Percentiles rank a stretch among this genome's conserved stretches.
Evolutionary conservation across 2,329 filamentous ascomycete species (phyloP).

Genomic region (Orbilia javanica): DNA sequence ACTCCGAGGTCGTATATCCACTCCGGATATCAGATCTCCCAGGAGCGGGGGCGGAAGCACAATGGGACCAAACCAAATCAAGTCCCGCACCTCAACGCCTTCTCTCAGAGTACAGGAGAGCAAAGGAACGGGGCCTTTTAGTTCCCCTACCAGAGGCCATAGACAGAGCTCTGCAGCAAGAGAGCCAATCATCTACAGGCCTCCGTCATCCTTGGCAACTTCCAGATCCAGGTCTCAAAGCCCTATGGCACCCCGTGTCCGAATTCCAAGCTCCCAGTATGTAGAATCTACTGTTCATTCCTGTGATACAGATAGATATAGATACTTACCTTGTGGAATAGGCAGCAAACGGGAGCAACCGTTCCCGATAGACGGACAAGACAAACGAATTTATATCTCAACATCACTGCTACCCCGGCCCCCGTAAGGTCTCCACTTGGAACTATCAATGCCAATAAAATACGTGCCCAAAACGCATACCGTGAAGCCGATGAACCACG

Average conservation of each 20-base stretch:
- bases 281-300: background rate
- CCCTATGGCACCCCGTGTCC: background rate
- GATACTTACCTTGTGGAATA: background rate
- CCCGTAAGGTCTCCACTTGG: background rate
- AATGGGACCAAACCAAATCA: background rate
- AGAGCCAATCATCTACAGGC: background rate
- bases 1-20: background rate
- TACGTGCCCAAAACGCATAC: background rate
- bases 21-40: background rate
- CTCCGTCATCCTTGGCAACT: constrained; percentile 38
- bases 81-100: background rate
- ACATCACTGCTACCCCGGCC: constrained; percentile 12
- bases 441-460: background rate
- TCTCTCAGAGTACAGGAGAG: background rate
- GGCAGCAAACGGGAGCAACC: background rate
- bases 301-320: background rate
- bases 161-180: background rate
- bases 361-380: background rate
- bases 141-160: background rate
- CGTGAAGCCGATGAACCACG: background rate
- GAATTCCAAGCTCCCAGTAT: background rate
- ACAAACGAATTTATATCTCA: constrained; percentile 24
- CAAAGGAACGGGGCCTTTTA: background rate
- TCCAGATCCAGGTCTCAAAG: constrained; percentile 9
- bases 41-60: too few relatives aligned